These are phyloP conservation scores for Hortiboletus campestris DNA, from an alignment of 768 basidiomycete species.

Conservation along the genomic window DNA sequence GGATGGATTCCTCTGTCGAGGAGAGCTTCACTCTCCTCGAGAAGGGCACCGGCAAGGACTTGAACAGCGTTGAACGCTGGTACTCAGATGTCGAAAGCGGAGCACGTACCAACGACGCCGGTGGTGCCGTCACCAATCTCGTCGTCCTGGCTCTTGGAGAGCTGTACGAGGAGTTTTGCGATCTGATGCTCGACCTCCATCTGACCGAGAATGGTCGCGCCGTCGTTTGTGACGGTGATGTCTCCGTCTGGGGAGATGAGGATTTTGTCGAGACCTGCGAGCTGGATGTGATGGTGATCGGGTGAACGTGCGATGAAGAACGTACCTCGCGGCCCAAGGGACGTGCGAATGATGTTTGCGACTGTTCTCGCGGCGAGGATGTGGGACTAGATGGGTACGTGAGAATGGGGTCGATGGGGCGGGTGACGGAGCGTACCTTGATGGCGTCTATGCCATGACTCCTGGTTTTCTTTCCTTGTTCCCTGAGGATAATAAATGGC, in stretches of 20 bases:
- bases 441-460: conserved; percentile 93
- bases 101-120: conserved; percentile 89
- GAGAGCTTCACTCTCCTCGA: conserved; percentile 93
- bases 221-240: conserved; percentile 99
- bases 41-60: conserved; percentile 97
- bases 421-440: conserved; percentile 54
- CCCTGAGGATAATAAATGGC: conserved; percentile 96
- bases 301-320: conserved; percentile 2
- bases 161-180: conserved; percentile 93
- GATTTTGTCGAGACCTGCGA: conserved; percentile 87
- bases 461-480: conserved; percentile 90
- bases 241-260: conserved; percentile 96
- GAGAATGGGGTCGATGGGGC: not conserved
- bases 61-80: conserved; percentile 1
- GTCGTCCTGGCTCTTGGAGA: conserved; percentile 98
- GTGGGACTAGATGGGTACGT: conserved; percentile 59
- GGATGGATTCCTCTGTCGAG: conserved; percentile 99
- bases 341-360: conserved; percentile 92
- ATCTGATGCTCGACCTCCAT: conserved; percentile 99
- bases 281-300: conserved; percentile 11
- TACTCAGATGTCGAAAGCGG: conserved; percentile 1
- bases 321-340: conserved; percentile 89
- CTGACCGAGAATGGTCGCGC: conserved; percentile 95
- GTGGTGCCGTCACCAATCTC: conserved; percentile 99
- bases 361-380: conserved; percentile 95